Conservation (phyloP, 768 basidiomycete species). For the Psilocybe azurescens region DNA sequence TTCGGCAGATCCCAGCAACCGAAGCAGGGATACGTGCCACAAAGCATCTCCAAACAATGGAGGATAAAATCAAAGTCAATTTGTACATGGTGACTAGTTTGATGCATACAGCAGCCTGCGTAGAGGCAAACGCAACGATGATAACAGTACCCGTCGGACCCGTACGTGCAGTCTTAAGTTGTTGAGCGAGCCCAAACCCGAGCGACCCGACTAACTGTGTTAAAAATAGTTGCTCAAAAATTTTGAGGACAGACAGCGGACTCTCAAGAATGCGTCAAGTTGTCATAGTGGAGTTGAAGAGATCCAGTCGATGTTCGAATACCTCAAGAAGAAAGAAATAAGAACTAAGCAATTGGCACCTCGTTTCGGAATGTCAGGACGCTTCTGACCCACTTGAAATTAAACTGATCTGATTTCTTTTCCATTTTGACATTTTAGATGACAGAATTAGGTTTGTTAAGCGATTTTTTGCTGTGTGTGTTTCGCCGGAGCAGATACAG, state of each 20-base stretch:
- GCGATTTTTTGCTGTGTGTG: slow-evolving; percentile 49
- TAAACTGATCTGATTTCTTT: neutral
- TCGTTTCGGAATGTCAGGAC: slow-evolving; percentile 46
- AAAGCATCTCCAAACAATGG: slow-evolving; percentile 34
- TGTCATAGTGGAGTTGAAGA: slow-evolving; percentile 50
- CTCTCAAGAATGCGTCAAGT: slow-evolving; percentile 25
- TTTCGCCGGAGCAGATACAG: slow-evolving; percentile 46
- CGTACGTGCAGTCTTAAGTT: slow-evolving; percentile 39
- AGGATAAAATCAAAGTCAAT: slow-evolving; percentile 50
- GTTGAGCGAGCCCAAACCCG: slow-evolving; percentile 1
- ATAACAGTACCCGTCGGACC: slow-evolving; percentile 55
- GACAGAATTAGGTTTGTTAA: slow-evolving; percentile 44
- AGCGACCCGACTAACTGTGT: neutral
- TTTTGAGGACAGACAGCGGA: slow-evolving; percentile 43
- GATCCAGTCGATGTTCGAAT: slow-evolving; percentile 50
- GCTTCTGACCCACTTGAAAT: neutral
- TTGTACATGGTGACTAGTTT: slow-evolving; percentile 57
- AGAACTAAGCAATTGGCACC: slow-evolving; percentile 45
- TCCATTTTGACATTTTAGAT: slow-evolving; percentile 31
- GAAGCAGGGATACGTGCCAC: slow-evolving; percentile 57
- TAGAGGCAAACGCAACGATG: slow-evolving; percentile 51
- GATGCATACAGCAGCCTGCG: slow-evolving; percentile 60
- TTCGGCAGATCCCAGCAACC: slow-evolving; percentile 60
- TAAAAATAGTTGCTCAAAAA: slow-evolving; percentile 43
- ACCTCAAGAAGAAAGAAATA: slow-evolving; percentile 45